phyloP scores from a whole-genome alignment of 257 asterid species.

The Fraxinus pennsylvanica region DNA sequence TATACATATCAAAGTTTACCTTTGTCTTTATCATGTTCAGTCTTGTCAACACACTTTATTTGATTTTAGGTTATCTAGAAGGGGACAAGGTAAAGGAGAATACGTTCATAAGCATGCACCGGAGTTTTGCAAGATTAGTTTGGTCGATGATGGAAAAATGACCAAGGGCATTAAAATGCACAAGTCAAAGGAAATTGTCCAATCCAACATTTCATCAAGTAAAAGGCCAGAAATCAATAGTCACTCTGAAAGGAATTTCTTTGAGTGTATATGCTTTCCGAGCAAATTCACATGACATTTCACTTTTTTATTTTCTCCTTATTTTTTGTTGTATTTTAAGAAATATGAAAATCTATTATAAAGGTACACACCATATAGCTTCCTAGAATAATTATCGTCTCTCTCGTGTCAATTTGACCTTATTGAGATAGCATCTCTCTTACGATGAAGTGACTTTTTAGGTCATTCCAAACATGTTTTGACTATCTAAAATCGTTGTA shows the following conservation, averaged over 20 bases:
- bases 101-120: constrained; percentile 66
- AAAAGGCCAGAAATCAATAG: constrained; percentile 31
- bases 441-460: background rate
- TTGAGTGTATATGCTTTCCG: constrained; percentile 66
- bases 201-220: constrained; percentile 23
- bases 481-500: background rate
- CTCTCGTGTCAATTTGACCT: background rate
- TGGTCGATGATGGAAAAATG: constrained; percentile 51
- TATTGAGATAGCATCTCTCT: background rate
- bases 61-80: constrained; percentile 45
- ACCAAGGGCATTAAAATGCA: constrained; percentile 29
- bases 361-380: background rate
- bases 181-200: constrained; percentile 19
- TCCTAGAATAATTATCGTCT: background rate
- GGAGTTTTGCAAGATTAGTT: constrained; percentile 52
- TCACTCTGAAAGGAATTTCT: constrained; percentile 47
- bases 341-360: background rate
- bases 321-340: background rate
- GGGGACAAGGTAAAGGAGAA: constrained; percentile 60
- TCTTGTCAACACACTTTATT: too few species aligned
- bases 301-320: background rate
- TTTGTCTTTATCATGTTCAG: too few species aligned
- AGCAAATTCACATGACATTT: constrained; percentile 39
- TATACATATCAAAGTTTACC: too few species aligned
- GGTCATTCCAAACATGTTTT: background rate